phyloP scores from a whole-genome alignment of 208 protist genomes.

The Trypanosoma congolense region DNA sequence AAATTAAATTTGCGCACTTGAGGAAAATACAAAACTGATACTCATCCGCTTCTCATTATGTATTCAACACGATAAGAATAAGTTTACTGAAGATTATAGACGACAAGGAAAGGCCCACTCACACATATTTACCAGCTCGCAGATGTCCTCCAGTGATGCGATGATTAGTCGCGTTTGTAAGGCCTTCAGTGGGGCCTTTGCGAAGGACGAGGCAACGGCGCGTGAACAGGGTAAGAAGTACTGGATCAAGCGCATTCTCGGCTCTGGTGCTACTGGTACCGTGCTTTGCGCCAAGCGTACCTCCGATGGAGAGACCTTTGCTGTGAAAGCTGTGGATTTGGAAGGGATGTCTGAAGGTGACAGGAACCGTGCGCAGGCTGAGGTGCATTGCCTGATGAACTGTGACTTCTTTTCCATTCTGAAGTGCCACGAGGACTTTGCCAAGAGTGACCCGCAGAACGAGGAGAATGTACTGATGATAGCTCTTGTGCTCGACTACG shows the following conservation, averaged over 20 bases:
- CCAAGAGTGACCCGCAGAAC: slow-evolving; percentile 13
- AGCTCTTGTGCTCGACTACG: slow-evolving; percentile 67
- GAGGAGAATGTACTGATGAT: slow-evolving; percentile 34
- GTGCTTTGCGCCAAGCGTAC: slow-evolving; percentile 22
- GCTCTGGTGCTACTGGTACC: slow-evolving; percentile 30
- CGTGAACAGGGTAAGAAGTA: slow-evolving; percentile 56
- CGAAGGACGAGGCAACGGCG: slow-evolving; percentile 64
- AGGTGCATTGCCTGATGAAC: slow-evolving; percentile 31
- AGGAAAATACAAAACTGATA: too few species aligned
- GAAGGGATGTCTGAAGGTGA: slow-evolving; percentile 19
- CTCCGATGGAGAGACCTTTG: slow-evolving; percentile 42
- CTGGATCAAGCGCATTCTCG: slow-evolving; percentile 73
- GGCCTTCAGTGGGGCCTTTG: slow-evolving; percentile 51
- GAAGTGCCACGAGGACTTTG: slow-evolving; percentile 30
- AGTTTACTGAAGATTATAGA: too few species aligned
- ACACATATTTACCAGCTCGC: too few species aligned
- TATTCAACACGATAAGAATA: too few species aligned
- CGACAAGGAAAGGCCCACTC: too few species aligned
- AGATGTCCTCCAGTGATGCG: slow-evolving; percentile 1
- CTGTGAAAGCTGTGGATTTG: slow-evolving; percentile 38
- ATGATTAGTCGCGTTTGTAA: slow-evolving; percentile 33
- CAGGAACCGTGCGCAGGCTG: slow-evolving; percentile 21
- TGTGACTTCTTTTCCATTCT: slow-evolving; percentile 53
- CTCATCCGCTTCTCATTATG: too few species aligned
- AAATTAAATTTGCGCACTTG: too few species aligned